Evolutionary conservation across 2,329 filamentous ascomycete species (phyloP).

Genomic region (Fusarium pseudoanthophilum): DNA sequence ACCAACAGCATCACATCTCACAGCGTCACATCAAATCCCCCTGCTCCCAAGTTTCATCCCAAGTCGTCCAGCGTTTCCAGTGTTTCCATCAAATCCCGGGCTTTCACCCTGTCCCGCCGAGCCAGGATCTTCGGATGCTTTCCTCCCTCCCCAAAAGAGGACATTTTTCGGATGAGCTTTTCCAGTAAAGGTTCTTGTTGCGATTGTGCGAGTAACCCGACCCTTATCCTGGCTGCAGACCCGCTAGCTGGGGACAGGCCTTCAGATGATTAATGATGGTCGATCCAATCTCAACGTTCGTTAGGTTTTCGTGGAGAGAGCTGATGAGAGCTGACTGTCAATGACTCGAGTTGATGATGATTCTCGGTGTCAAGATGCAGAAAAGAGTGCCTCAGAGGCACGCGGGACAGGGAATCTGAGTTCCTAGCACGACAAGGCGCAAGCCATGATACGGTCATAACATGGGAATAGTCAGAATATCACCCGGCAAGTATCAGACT

Average conservation of each 20-base stretch:
- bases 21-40: constrained; percentile 1
- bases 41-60: constrained; percentile 33
- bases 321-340: background rate
- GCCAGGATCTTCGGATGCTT: constrained; percentile 31
- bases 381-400: background rate
- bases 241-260: constrained; percentile 21
- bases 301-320: constrained; percentile 12
- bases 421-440: constrained; percentile 1
- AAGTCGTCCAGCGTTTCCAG: constrained; percentile 30
- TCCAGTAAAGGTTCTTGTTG: constrained; percentile 23
- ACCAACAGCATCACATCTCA: background rate
- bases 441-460: constrained; percentile 5
- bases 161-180: constrained; percentile 25
- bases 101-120: constrained; percentile 7
- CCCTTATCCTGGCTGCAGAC: constrained; percentile 5
- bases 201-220: constrained; percentile 7
- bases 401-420: background rate
- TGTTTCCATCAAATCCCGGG: constrained; percentile 14
- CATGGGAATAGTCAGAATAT: constrained; percentile 12
- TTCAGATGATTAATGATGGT: background rate
- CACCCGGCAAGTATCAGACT: constrained; percentile 5
- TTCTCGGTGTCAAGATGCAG: background rate
- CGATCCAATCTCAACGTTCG: constrained; percentile 35
- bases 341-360: constrained; percentile 22
- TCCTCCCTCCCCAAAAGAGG: constrained; percentile 18